Percentiles rank a stretch among this genome's conserved stretches.
phyloP scores from a whole-genome alignment of 768 basidiomycete genomes.

The Boletus subcaerulescens region DNA sequence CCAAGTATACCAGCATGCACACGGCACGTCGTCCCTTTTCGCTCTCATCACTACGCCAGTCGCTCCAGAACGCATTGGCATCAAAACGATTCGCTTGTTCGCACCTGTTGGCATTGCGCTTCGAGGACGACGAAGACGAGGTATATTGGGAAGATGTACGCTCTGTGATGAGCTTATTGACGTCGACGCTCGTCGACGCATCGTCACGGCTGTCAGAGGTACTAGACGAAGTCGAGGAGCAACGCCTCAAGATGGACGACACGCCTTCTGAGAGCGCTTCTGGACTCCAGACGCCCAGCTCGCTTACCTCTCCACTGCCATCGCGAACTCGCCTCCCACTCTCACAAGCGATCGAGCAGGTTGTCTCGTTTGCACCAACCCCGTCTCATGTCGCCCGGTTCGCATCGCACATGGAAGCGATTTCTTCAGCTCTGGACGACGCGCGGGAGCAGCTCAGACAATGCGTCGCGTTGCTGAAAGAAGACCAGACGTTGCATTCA shows the following conservation, averaged over 20 bases:
- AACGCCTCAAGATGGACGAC: slow-evolving; percentile 46
- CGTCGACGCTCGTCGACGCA: slow-evolving; percentile 64
- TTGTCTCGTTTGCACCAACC: slow-evolving; percentile 66
- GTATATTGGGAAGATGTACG: slow-evolving; percentile 85
- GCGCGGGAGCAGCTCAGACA: slow-evolving; percentile 64
- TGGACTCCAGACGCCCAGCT: slow-evolving; percentile 12
- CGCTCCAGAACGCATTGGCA: slow-evolving; percentile 63
- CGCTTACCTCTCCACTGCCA: slow-evolving; percentile 17
- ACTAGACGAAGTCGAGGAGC: slow-evolving; percentile 56
- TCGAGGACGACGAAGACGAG: slow-evolving; percentile 69
- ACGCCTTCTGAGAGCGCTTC: slow-evolving; percentile 34
- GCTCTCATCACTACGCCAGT: slow-evolving; percentile 55
- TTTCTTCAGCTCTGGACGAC: slow-evolving; percentile 65
- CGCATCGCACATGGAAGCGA: slow-evolving; percentile 68
- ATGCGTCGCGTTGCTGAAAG: slow-evolving; percentile 58
- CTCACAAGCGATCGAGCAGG: slow-evolving; percentile 10
- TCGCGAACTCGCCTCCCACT: slow-evolving; percentile 13
- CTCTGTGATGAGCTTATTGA: slow-evolving; percentile 67
- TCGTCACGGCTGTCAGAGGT: slow-evolving; percentile 60
- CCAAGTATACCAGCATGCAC: slow-evolving; percentile 63
- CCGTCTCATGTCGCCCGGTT: slow-evolving; percentile 69
- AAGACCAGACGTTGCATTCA: slow-evolving; percentile 24
- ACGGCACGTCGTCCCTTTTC: slow-evolving; percentile 64
- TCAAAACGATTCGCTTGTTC: slow-evolving; percentile 77
- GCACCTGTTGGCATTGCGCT: slow-evolving; percentile 76